Evolutionary conservation across 495 filamentous ascomycete genomes (phyloP).

Genomic region (Pseudoneurospora amorphoporcata): DNA sequence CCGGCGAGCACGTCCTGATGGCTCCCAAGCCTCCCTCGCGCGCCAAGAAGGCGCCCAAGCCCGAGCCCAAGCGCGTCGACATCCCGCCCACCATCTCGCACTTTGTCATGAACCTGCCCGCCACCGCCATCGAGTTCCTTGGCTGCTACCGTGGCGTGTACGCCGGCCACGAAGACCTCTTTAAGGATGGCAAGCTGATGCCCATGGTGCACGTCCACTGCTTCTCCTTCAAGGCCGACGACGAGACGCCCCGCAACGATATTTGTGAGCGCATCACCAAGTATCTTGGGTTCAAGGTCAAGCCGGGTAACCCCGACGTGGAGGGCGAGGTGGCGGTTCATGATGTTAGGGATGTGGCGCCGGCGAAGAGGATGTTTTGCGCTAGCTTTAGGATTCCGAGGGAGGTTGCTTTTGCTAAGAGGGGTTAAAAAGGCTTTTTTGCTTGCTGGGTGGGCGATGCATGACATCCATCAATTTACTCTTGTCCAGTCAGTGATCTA

Average conservation of each 20-base stretch:
- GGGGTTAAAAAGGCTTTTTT: background rate
- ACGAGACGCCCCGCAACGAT: constrained; percentile 45
- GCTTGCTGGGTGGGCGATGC: background rate
- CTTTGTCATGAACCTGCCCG: constrained; percentile 96
- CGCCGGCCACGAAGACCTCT: constrained; percentile 51
- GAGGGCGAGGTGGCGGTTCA: constrained; percentile 54
- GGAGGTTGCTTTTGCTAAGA: constrained; percentile 64
- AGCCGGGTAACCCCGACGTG: constrained; percentile 42
- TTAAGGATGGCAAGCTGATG: constrained; percentile 47
- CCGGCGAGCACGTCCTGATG: constrained; percentile 35
- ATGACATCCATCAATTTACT: background rate
- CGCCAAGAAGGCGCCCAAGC: constrained; percentile 21
- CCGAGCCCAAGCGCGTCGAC: constrained; percentile 34
- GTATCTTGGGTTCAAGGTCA: constrained; percentile 52
- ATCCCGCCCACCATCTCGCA: constrained; percentile 67
- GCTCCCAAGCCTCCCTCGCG: constrained; percentile 29
- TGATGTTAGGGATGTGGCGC: constrained; percentile 81
- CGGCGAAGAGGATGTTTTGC: constrained; percentile 94
- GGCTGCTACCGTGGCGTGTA: constrained; percentile 80
- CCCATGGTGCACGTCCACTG: constrained; percentile 89
- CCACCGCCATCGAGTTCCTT: constrained; percentile 74
- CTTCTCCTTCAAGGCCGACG: constrained; percentile 67
- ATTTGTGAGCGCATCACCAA: constrained; percentile 58
- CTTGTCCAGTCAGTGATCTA: background rate
- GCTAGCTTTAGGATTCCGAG: constrained; percentile 76